Conservation (phyloP, 768 basidiomycete species). For the Lentinula guzmanii region DNA sequence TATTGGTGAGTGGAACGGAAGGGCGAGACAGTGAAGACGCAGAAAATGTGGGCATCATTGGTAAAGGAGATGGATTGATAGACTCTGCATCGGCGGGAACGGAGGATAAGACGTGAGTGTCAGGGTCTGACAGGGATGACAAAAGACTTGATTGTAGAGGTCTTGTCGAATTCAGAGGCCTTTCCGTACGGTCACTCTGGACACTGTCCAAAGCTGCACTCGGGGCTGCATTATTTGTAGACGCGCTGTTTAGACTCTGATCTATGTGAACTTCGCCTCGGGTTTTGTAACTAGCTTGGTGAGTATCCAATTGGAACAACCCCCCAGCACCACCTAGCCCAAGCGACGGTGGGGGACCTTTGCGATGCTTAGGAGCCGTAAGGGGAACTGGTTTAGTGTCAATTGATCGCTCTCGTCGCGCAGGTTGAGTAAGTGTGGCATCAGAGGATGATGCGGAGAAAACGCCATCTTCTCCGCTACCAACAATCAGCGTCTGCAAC, state of each 20-base stretch:
- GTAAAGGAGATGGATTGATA: conserved; percentile 39
- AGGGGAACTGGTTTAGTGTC: not conserved
- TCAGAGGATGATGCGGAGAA: not conserved
- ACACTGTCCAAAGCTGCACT: not conserved
- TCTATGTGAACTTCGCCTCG: conserved; percentile 54
- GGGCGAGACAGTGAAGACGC: conserved; percentile 13
- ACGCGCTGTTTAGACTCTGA: conserved; percentile 16
- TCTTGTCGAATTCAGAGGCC: not conserved
- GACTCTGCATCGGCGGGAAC: not conserved
- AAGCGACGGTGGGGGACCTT: conserved; percentile 2
- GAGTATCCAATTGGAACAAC: conserved; percentile 67
- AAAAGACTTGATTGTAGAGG: not conserved
- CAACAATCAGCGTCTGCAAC: conserved; percentile 47
- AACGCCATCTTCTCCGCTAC: conserved; percentile 24
- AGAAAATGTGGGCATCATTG: conserved; percentile 45
- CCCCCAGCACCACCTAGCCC: conserved; percentile 33
- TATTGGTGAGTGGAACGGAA: conserved; percentile 31
- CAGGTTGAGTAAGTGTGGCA: not conserved
- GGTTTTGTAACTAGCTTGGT: conserved; percentile 39
- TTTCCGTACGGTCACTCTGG: not conserved
- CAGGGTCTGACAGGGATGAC: not conserved
- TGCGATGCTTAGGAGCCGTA: conserved; percentile 14
- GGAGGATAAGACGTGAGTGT: not conserved
- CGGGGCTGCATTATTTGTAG: not conserved
- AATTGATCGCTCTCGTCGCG: not conserved